phyloP scores from a whole-genome alignment of 23 red algal genomes.

The Gracilaria gracilis region DNA sequence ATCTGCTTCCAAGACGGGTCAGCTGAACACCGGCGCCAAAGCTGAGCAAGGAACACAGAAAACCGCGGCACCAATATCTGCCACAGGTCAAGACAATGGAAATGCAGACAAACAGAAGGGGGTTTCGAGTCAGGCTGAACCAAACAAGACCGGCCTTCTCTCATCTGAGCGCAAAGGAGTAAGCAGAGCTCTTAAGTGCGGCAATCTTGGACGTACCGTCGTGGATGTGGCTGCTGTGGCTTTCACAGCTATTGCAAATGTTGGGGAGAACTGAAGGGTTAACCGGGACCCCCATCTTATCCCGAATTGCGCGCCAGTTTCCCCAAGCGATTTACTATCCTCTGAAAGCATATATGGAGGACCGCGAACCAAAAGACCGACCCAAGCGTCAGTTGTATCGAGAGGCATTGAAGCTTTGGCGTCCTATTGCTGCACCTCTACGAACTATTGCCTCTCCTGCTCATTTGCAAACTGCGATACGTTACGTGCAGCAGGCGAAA shows the following conservation, averaged over 20 bases:
- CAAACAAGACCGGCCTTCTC: neutral
- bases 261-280: constrained; percentile 61
- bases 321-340: constrained; percentile 94
- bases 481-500: constrained; percentile 28
- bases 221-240: constrained; percentile 97
- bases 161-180: constrained; percentile 35
- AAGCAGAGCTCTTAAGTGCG: neutral
- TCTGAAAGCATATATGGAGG: constrained; percentile 88
- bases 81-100: neutral
- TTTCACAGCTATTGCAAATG: constrained; percentile 86
- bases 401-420: constrained; percentile 74
- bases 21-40: neutral
- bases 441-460: constrained; percentile 46
- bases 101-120: constrained; percentile 10
- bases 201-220: constrained; percentile 64
- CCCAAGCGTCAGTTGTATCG: constrained; percentile 48
- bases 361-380: constrained; percentile 78
- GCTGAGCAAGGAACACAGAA: neutral
- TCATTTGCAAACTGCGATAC: constrained; percentile 15
- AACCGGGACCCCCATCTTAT: constrained; percentile 63
- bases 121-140: neutral
- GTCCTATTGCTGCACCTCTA: constrained; percentile 57
- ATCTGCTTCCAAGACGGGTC: neutral
- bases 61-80: neutral
- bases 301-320: constrained; percentile 80